phyloP scores from a whole-genome alignment of 2,329 filamentous ascomycete species.

The Trichophyton rubrum region DNA sequence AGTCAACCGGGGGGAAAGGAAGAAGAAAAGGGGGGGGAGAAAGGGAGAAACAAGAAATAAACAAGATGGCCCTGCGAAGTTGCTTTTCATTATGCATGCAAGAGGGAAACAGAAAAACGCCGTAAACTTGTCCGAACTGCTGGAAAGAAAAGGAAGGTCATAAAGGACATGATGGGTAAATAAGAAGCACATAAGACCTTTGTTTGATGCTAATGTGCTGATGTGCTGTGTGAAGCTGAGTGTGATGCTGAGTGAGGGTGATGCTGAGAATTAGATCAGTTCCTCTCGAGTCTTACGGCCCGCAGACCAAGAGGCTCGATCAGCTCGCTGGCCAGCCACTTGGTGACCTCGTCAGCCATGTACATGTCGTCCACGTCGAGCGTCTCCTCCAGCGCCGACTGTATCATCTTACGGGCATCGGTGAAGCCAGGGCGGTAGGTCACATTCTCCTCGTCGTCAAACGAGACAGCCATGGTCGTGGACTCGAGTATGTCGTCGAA shows the following conservation, averaged over 20 bases:
- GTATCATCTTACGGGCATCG: slow-evolving; percentile 23
- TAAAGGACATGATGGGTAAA: no score
- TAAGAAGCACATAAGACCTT: no score
- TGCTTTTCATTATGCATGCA: not conserved
- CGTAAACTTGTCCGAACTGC: no score
- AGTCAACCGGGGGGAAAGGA: not conserved
- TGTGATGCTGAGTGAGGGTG: no score
- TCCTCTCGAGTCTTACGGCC: not conserved
- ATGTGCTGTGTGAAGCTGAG: no score
- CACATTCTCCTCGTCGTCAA: slow-evolving; percentile 11
- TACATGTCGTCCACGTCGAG: slow-evolving; percentile 21
- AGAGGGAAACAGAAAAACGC: not conserved
- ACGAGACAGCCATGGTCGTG: slow-evolving; percentile 10
- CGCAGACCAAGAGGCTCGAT: slow-evolving; percentile 12
- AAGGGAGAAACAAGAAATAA: not conserved
- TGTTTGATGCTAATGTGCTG: no score
- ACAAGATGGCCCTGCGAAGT: no score
- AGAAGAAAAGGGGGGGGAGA: not conserved
- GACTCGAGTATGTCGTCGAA: slow-evolving; percentile 23
- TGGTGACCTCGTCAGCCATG: slow-evolving; percentile 26
- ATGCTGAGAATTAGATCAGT: not conserved
- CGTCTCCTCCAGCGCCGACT: slow-evolving; percentile 25
- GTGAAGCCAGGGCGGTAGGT: slow-evolving; percentile 8
- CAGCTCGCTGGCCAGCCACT: slow-evolving; percentile 28
- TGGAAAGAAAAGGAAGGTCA: no score